A percentile compares a stretch with the other conserved stretches of the same genome.
phyloP scores from a whole-genome alignment of 2,329 filamentous ascomycete species.

The Cordyceps sp. region DNA sequence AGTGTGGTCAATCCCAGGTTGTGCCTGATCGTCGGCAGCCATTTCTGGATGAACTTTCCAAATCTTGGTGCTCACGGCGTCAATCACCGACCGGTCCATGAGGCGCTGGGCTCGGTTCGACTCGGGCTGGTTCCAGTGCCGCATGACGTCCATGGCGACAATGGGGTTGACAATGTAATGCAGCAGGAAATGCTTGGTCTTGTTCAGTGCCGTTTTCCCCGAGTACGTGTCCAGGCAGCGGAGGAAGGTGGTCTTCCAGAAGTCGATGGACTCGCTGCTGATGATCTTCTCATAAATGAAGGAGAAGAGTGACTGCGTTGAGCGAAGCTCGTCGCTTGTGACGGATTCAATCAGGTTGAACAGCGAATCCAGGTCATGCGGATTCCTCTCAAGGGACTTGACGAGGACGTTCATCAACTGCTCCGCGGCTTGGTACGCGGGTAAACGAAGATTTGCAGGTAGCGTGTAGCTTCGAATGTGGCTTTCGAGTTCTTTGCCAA shows the following conservation, averaged over 20 bases:
- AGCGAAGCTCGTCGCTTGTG: constrained; percentile 67
- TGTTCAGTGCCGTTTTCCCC: constrained; percentile 62
- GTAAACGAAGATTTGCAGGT: constrained; percentile 56
- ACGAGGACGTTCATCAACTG: constrained; percentile 77
- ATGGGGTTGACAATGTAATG: constrained; percentile 91
- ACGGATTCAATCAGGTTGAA: constrained; percentile 74
- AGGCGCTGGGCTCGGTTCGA: constrained; percentile 46
- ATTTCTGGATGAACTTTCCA: constrained; percentile 84
- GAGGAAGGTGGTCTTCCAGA: constrained; percentile 67
- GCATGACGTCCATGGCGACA: constrained; percentile 88
- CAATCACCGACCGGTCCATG: constrained; percentile 75
- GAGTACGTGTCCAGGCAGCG: constrained; percentile 81
- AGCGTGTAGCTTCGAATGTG: constrained; percentile 56
- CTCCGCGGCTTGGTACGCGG: constrained; percentile 77
- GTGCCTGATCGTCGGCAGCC: constrained; percentile 64
- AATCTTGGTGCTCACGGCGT: constrained; percentile 78
- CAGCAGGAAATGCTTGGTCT: constrained; percentile 83
- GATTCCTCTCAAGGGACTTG: constrained; percentile 57
- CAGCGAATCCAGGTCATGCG: constrained; percentile 65
- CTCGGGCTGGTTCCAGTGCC: constrained; percentile 50
- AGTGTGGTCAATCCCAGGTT: constrained; percentile 84
- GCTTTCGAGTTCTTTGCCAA: constrained; percentile 64
- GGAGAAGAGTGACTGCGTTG: constrained; percentile 56
- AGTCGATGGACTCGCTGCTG: constrained; percentile 67
- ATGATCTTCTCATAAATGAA: constrained; percentile 82